Base-by-base conservation (phyloP, 768 basidiomycete species). In the Tulasnella sp. region DNA sequence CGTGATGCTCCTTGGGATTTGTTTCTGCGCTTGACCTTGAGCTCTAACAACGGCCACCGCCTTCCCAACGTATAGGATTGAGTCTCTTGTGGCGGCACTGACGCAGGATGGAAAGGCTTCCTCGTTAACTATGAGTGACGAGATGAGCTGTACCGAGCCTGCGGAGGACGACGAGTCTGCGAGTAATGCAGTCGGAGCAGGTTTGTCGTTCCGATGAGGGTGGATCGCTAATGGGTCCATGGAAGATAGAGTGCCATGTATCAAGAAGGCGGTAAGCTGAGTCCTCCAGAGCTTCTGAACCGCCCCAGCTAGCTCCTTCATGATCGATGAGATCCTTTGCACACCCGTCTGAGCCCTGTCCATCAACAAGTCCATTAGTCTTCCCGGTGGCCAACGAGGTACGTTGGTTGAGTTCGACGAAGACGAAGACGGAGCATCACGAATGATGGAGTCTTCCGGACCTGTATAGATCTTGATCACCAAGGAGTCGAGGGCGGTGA, bases 231-330 rank as follows among this genome's bases (percentile, higher is more conserved):
- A 70, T 11, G 90, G 83, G 64, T 93, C 85, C 3, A 75, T 66
- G 0, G 72, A 55, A 2, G 80, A 69, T 2, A 89, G 74, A 17
- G 87, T 73, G 3, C 92, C 90, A 53, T 91, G 88, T 3, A 94
- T 76, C 45, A 96, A 68, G 67, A 91, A 85, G 0, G 88, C 83
- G 24, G 79, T 81, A n/a, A 94, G 74, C 66, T 94, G 90, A 2
- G 82, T 82, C 52, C 85, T 77, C 88, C 90, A 95, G 23, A 90
- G 83, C 51, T 80, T 77, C 65, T 88, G 86, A 29, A 94, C 87
- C 0, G 88, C 80, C 41, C 77, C 72, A 2, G 84, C 84, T n/a
- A 95, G 75, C 15, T 77, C 78, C 2, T 79, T 77, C 64, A 89
- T 77, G 54, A 94, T 86, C 48, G 77, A 72, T 11, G 86, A 79